Base-by-base conservation (phyloP, 116 monocot genomes). In the Cymodocea nodosa region DNA sequence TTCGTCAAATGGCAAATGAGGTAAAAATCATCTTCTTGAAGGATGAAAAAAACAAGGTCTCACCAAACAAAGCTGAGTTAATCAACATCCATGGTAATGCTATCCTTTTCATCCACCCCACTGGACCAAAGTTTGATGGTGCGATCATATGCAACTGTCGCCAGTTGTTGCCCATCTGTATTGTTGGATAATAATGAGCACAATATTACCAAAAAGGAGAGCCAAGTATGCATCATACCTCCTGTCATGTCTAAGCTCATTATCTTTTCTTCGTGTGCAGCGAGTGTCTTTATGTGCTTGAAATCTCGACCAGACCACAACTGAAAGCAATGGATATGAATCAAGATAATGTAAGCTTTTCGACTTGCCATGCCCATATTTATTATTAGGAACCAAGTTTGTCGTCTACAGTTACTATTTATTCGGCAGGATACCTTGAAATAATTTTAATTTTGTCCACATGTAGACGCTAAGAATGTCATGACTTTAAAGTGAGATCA, bases 121-220 rank as follows among this genome's bases (percentile, higher is more conserved):
- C 82, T 71, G 10, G 83, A 69, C 95, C 95, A 97, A 59, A 97
- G 79, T 68, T 90, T 97, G 48, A 97, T 87, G 4, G 95, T 97
- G 22, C 82, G 80, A 50, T 97, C 91, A 60, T 87, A 81, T 6
- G 85, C 68, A 37, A 90, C 95, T 34, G 95, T 87, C 60, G 77
- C 95, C 51, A 97, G 83, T 60, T 76, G 71, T 65, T 90, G 91
- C 23, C 95, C 91, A 79, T 90, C 94, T 94, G 81, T 22, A 5
- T 13, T 56, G 19, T 8, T 10, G n/a, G 65, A 17, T 23, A 35
- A 24, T 49, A 20, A 30, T 25, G 1, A 48, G 30, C 48, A 59
- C 39, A 66, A 63, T 51, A 24, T 22, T n/a, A 65, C 17, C 53
- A 34, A 69, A 35, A 56, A 25, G 11, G 4, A 56, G 70, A 22